phyloP scores from a whole-genome alignment of 2,329 filamentous ascomycete genomes.

The Cercospora sp. region DNA sequence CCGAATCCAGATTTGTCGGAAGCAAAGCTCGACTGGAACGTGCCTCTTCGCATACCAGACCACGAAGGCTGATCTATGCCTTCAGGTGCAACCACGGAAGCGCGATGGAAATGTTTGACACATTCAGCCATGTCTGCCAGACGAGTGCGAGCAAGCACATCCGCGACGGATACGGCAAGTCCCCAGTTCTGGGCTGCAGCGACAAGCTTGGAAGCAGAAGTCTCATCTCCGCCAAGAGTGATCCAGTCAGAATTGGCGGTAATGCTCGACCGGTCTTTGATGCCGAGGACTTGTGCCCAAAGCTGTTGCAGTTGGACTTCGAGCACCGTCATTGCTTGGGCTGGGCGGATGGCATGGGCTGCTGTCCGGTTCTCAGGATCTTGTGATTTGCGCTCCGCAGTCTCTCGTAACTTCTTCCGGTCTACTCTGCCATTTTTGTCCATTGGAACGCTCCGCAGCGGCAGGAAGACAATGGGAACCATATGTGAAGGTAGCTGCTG shows the following conservation, averaged over 20 bases:
- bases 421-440: slow-evolving; percentile 76
- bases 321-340: slow-evolving; percentile 13
- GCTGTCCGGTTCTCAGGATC: slow-evolving; percentile 6
- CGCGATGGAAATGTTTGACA: slow-evolving; percentile 16
- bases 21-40: slow-evolving; percentile 11
- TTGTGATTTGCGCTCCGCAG: slow-evolving; percentile 40
- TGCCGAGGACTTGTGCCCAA: slow-evolving; percentile 17
- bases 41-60: slow-evolving; percentile 14
- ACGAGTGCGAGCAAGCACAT: slow-evolving; percentile 11
- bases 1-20: neutral
- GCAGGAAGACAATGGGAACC: slow-evolving; percentile 73
- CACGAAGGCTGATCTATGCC: slow-evolving; percentile 9
- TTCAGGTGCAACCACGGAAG: slow-evolving; percentile 13
- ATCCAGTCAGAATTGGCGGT: slow-evolving; percentile 18
- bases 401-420: slow-evolving; percentile 40
- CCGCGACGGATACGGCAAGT: slow-evolving; percentile 5
- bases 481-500: slow-evolving; percentile 60
- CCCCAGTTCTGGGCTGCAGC: slow-evolving; percentile 13
- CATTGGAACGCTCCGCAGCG: slow-evolving; percentile 67
- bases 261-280: slow-evolving; percentile 15
- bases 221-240: slow-evolving; percentile 9
- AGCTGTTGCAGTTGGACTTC: slow-evolving; percentile 18
- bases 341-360: slow-evolving; percentile 3
- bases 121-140: slow-evolving; percentile 16
- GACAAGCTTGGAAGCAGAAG: neutral